A percentile compares a stretch with the other conserved stretches of the same genome.
Evolutionary conservation across 202 grass and related monocot genomes (phyloP).

Genomic region (Schoenoplectus triqueter): DNA sequence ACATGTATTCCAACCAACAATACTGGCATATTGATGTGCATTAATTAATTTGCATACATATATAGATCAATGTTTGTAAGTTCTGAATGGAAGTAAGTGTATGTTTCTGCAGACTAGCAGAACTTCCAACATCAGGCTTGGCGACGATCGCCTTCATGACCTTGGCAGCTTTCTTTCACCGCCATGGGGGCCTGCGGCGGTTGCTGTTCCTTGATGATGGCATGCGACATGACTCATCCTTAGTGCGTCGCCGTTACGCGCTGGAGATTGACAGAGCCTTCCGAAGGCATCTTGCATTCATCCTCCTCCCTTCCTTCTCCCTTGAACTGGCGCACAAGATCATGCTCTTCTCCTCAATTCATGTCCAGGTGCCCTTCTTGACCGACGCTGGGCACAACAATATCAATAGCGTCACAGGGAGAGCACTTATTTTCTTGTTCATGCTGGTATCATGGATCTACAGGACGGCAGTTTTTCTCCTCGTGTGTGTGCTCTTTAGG

Average conservation of each 20-base stretch:
- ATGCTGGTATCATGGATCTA: constrained; percentile 86
- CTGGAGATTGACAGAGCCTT: constrained; percentile 82
- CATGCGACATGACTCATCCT: constrained; percentile 59
- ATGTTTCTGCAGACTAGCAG: constrained; percentile 41
- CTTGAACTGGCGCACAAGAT: constrained; percentile 76
- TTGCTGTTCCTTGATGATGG: constrained; percentile 85
- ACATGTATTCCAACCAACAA: neutral
- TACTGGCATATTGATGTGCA: neutral
- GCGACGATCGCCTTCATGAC: constrained; percentile 66
- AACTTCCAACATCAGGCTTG: constrained; percentile 62
- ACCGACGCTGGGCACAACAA: neutral
- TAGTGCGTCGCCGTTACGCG: constrained; percentile 59
- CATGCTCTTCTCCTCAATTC: constrained; percentile 65
- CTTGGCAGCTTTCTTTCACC: constrained; percentile 64
- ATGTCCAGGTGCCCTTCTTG: constrained; percentile 29
- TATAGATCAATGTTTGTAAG: neutral
- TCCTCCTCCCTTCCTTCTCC: constrained; percentile 71
- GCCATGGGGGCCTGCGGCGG: constrained; percentile 61
- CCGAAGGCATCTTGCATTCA: constrained; percentile 53
- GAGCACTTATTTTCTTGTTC: constrained; percentile 47
- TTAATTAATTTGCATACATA: neutral
- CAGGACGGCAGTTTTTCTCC: constrained; percentile 76
- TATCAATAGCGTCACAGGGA: constrained; percentile 41
- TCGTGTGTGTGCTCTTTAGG: constrained; percentile 89
- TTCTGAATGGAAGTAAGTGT: constrained; percentile 1